A percentile compares a stretch with the other conserved stretches of the same genome.
Conservation (phyloP, 1,139 yeast genomes). For the Suhomyces coccinellae region DNA sequence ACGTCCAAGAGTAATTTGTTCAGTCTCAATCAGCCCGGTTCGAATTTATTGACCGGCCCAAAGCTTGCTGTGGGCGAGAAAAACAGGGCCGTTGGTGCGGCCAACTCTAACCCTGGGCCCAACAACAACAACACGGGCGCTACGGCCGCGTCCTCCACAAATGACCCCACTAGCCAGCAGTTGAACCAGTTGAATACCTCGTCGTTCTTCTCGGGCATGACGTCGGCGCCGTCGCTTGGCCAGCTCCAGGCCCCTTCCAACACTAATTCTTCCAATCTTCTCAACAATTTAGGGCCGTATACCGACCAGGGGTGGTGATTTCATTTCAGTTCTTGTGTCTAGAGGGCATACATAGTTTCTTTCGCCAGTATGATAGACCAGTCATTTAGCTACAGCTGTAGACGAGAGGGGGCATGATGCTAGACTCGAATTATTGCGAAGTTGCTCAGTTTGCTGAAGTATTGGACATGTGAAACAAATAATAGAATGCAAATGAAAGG, state of each 20-base stretch:
- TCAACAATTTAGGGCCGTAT: conserved; percentile 12
- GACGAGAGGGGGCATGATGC: neutral
- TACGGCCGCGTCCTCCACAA: neutral
- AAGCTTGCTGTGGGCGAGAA: conserved; percentile 3
- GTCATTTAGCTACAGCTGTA: neutral
- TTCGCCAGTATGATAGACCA: neutral
- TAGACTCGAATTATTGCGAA: no score
- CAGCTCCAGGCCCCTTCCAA: neutral
- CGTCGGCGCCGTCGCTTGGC: neutral
- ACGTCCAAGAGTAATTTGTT: conserved; percentile 9
- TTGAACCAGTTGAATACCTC: conserved; percentile 11
- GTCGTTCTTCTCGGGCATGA: conserved; percentile 12
- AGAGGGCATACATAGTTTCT: neutral
- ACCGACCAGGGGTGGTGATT: conserved; percentile 13
- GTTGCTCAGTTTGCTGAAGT: no score
- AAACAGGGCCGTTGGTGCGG: conserved; percentile 1
- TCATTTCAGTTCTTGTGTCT: conserved; percentile 4
- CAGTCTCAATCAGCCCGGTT: conserved; percentile 3
- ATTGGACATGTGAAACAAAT: no score
- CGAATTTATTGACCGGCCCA: conserved; percentile 5
- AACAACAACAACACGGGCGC: neutral
- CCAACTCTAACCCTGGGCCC: neutral
- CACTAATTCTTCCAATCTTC: conserved; percentile 5
- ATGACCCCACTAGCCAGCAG: conserved; percentile 9
- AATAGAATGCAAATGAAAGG: no score